Evolutionary conservation across 1,139 yeast genomes (phyloP).

Genomic region (Diutina sp.): DNA sequence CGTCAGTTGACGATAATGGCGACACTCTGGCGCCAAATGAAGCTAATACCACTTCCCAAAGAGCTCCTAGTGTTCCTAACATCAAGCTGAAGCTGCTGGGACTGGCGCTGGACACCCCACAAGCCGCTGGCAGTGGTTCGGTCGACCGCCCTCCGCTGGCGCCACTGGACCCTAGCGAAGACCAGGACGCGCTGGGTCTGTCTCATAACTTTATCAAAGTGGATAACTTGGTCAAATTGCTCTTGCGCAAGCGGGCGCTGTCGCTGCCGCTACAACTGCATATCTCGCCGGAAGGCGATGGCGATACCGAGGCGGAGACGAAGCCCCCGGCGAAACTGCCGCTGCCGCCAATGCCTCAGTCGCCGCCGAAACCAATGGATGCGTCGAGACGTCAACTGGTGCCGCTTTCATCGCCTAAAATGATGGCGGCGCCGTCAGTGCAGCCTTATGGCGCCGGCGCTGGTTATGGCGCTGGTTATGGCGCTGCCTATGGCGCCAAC

Average conservation of each 20-base stretch:
- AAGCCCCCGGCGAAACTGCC: too few relatives aligned
- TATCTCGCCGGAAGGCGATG: neutral
- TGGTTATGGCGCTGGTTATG: neutral
- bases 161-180: neutral
- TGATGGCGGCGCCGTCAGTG: too few relatives aligned
- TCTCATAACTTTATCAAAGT: neutral
- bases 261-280: neutral
- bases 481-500: neutral
- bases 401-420: neutral
- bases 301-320: neutral
- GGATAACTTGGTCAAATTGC: neutral
- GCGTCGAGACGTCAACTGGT: neutral
- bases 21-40: neutral
- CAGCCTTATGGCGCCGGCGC: neutral
- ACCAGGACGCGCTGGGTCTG: neutral
- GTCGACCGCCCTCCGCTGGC: neutral
- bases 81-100: neutral
- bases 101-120: neutral
- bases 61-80: neutral
- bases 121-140: neutral
- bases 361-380: neutral
- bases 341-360: neutral
- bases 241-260: conserved; percentile 2
- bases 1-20: neutral
- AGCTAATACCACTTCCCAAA: neutral